A percentile compares a stretch with the other conserved stretches of the same genome.
Evolutionary conservation across 257 asterid genomes (phyloP).

Genomic region (Capsicum baccatum): DNA sequence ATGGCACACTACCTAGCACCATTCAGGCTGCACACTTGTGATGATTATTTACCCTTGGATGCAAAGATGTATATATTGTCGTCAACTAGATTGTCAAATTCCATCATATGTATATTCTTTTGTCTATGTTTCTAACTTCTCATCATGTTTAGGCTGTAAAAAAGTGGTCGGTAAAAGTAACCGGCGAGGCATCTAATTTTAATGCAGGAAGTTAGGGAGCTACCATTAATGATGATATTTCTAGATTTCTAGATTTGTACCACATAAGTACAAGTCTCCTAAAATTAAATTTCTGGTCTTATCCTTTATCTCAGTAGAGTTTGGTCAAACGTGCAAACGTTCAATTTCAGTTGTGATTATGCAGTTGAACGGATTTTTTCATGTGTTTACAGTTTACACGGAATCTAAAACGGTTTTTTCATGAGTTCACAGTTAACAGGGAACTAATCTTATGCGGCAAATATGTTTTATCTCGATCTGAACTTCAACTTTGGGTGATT

Average conservation of each 20-base stretch:
- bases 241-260: not conserved
- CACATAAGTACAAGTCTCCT: not conserved
- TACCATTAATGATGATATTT: not conserved
- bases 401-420: not conserved
- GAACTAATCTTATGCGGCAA: not conserved
- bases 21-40: conserved; percentile 48
- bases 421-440: not conserved
- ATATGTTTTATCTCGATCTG: not conserved
- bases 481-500: not conserved
- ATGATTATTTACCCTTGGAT: conserved; percentile 31
- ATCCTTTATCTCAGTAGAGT: not conserved
- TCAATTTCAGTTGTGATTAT: conserved; percentile 1
- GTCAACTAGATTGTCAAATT: conserved; percentile 3
- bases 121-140: not conserved
- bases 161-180: not conserved
- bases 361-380: not conserved
- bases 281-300: not conserved
- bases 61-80: too few species aligned
- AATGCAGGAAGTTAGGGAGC: conserved; percentile 2
- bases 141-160: not conserved
- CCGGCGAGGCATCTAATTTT: not conserved
- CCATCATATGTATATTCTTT: conserved; percentile 4
- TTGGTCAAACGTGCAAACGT: conserved; percentile 6
- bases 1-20: conserved; percentile 35
- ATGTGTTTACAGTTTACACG: not conserved